Base-by-base conservation (phyloP, 805 yeast species). In the Wickerhamiella bombiphila region DNA sequence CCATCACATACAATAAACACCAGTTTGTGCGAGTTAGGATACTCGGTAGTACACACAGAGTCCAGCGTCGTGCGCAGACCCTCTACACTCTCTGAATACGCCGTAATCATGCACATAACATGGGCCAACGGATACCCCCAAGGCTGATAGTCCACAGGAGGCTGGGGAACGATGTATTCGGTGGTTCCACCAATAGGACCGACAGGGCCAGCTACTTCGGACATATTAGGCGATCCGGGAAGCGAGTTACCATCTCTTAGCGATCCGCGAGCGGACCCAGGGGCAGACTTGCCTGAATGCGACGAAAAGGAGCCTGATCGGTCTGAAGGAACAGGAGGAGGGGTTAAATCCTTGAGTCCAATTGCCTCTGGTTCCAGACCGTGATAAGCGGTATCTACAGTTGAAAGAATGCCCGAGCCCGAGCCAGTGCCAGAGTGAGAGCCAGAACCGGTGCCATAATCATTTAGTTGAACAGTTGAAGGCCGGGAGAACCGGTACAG, bases 11-110 rank as follows among this genome's bases (percentile, higher is more conserved):
- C 69, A 29, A 86, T 74, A 37, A 85, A 61, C 29, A 91, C 66
- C 44, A 91, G 63, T 56, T 88, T 91, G 59, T 91, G 97, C 3
- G 95, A 81, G 56, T 85, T 86, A 39, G 97, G 96, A 57, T 80
- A 91, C 46, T 83, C 94, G 1, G 96, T 83, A 1, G 94, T 82
- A n/a, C 94, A 81, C 36, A 91, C 56, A 2, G 97, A 88, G 57
- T 91, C 97, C 45, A 88, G 58, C 0, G 97, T 85, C 1, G 88
- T 74, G 51, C 97, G 69, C 41, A 91, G 59, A 44, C 93, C 94
- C 9, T 67, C 78, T 48, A 73, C 80, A 55, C 83, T 93, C 61
- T 91, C 98, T 2, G 96, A 85, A 54, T 91, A 91, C 53, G 96
- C 88, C 1, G 98, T 91, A 7, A 91, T 93, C 42, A 79, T 63